phyloP scores from a whole-genome alignment of 139 green algal species.

The Pedinophyceae sp. region DNA sequence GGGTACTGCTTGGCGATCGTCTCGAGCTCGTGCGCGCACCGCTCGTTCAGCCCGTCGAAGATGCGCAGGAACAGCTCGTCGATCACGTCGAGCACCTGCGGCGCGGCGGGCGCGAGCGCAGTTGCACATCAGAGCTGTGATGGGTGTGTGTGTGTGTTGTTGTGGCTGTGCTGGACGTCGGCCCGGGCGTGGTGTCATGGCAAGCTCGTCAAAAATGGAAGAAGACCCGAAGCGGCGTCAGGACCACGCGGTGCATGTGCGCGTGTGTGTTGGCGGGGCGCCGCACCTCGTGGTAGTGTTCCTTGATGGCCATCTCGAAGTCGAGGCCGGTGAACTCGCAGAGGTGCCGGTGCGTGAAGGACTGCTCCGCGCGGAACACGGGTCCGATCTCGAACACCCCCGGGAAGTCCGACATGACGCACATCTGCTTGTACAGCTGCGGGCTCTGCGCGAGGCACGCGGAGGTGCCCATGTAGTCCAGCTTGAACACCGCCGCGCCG shows the following conservation, averaged over 20 bases:
- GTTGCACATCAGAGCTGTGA: too few species aligned
- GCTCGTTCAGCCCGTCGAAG: slow-evolving; percentile 64
- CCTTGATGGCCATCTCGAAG: slow-evolving; percentile 93
- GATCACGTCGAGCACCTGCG: slow-evolving; percentile 70
- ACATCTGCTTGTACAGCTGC: slow-evolving; percentile 99
- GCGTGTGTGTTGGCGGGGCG: too few species aligned
- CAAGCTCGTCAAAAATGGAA: too few species aligned
- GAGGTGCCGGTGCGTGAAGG: slow-evolving; percentile 92
- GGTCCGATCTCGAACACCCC: slow-evolving; percentile 93
- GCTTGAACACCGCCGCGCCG: slow-evolving; percentile 77
- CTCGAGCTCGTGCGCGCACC: slow-evolving; percentile 42
- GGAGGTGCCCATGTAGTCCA: slow-evolving; percentile 85
- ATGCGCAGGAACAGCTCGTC: slow-evolving; percentile 83
- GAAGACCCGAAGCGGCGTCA: too few species aligned
- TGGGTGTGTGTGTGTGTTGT: too few species aligned
- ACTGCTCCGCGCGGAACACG: slow-evolving; percentile 92
- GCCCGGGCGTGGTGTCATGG: too few species aligned
- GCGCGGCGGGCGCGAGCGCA: too few species aligned
- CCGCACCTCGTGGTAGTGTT: slow-evolving; percentile 86
- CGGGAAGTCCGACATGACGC: slow-evolving; percentile 78
- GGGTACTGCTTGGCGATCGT: slow-evolving; percentile 77
- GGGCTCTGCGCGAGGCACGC: slow-evolving; percentile 88
- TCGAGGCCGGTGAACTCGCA: slow-evolving; percentile 98
- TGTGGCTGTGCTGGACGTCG: too few species aligned
- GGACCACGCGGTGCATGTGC: too few species aligned